Conservation (phyloP, 2,329 filamentous ascomycete genomes). For the Decorospora gaudefroyi region DNA sequence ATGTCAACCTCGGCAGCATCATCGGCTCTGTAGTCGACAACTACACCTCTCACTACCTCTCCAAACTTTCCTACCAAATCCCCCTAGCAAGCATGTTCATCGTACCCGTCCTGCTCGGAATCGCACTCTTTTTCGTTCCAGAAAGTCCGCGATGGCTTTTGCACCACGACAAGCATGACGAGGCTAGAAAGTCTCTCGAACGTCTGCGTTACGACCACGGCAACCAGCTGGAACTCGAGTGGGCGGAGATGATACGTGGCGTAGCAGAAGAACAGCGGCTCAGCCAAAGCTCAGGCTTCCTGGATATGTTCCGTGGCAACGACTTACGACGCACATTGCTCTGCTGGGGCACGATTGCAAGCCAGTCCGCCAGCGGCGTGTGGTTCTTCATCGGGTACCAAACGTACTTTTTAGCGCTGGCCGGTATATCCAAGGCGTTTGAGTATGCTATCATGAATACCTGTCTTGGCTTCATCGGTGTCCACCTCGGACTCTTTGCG, state of each 20-base stretch:
- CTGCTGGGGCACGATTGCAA: slow-evolving; percentile 56
- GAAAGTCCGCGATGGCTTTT: slow-evolving; percentile 52
- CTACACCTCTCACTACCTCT: slow-evolving; percentile 27
- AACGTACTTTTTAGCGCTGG: slow-evolving; percentile 51
- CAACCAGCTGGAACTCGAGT: slow-evolving; percentile 32
- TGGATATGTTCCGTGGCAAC: slow-evolving; percentile 56
- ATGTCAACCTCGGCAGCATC: slow-evolving; percentile 56
- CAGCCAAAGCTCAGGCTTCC: slow-evolving; percentile 56
- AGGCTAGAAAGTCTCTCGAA: slow-evolving; percentile 24
- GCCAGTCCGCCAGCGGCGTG: slow-evolving; percentile 52
- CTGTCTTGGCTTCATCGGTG: slow-evolving; percentile 56
- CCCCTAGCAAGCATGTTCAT: slow-evolving; percentile 59
- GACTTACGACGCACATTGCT: slow-evolving; percentile 57
- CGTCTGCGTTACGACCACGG: slow-evolving; percentile 24
- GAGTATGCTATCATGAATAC: slow-evolving; percentile 57
- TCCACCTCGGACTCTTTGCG: slow-evolving; percentile 56
- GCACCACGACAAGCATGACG: slow-evolving; percentile 19
- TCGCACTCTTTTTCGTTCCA: slow-evolving; percentile 40
- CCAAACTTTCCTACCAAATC: slow-evolving; percentile 47
- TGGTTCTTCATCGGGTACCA: slow-evolving; percentile 59
- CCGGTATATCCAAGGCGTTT: slow-evolving; percentile 48
- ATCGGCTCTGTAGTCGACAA: slow-evolving; percentile 50
- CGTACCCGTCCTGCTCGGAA: slow-evolving; percentile 54
- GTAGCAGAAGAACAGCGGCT: slow-evolving; percentile 47
- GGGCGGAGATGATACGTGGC: slow-evolving; percentile 33